These are phyloP conservation scores for Talaromyces liani DNA, from an alignment of 495 filamentous ascomycete species.

Conservation along the genomic window DNA sequence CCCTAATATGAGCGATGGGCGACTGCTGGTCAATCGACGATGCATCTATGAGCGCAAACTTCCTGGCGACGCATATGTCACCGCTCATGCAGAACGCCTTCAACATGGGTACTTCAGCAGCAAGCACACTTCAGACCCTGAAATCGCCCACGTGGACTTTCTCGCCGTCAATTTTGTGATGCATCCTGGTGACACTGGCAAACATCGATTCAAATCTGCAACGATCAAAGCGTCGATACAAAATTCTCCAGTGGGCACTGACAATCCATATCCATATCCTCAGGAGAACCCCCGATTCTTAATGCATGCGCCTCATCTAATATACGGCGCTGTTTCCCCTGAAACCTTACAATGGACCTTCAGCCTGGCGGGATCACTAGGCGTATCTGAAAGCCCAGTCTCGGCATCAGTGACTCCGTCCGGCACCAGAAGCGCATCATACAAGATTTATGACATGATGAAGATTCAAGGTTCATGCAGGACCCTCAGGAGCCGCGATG, in stretches of 20 bases:
- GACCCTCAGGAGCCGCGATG: constrained; percentile 26
- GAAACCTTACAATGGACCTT: constrained; percentile 47
- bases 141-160: constrained; percentile 42
- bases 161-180: constrained; percentile 44
- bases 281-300: constrained; percentile 34
- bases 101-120: constrained; percentile 45
- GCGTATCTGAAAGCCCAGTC: constrained; percentile 36
- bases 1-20: constrained; percentile 35
- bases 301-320: constrained; percentile 45
- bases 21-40: constrained; percentile 35
- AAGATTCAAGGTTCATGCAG: constrained; percentile 45
- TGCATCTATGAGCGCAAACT: constrained; percentile 45
- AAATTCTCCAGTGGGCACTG: constrained; percentile 9
- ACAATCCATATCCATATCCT: constrained; percentile 9
- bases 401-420: constrained; percentile 36
- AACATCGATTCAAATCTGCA: constrained; percentile 42
- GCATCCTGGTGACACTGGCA: constrained; percentile 32
- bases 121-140: constrained; percentile 29
- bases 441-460: constrained; percentile 47
- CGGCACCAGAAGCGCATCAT: constrained; percentile 29
- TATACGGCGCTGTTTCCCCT: constrained; percentile 45
- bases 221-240: constrained; percentile 33
- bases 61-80: constrained; percentile 43
- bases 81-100: constrained; percentile 41
- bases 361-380: constrained; percentile 40